These are phyloP conservation scores for Globisporangium paroecandrum DNA, from an alignment of 352 stramenopile genomes.

Conservation along the genomic window DNA sequence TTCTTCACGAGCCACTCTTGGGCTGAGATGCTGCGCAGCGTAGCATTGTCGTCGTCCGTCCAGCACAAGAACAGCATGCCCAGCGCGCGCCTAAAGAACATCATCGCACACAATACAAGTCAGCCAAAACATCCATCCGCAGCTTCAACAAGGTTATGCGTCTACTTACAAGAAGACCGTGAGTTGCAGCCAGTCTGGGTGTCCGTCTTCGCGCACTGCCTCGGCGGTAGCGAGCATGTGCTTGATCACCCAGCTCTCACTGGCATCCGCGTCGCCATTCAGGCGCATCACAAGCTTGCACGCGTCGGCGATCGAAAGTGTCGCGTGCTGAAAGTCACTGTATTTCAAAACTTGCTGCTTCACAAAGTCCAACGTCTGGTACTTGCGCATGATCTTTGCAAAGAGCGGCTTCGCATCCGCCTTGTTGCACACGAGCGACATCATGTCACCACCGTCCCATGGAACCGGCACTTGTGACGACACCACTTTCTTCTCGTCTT, in stretches of 20 bases:
- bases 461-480: constrained; percentile 48
- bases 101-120: not conserved
- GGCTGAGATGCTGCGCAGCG: constrained; percentile 63
- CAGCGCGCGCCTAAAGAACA: constrained; percentile 38
- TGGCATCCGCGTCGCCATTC: constrained; percentile 44
- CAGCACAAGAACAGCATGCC: constrained; percentile 77
- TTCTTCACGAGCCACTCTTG: constrained; percentile 66
- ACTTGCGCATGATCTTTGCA: constrained; percentile 71
- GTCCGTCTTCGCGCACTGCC: constrained; percentile 56
- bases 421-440: constrained; percentile 78
- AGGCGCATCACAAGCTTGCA: constrained; percentile 58
- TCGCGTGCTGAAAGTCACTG: constrained; percentile 43
- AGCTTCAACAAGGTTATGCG: not conserved
- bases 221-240: constrained; percentile 69
- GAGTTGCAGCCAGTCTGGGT: constrained; percentile 82
- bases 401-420: constrained; percentile 41
- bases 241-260: constrained; percentile 58
- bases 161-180: constrained; percentile 58
- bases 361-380: constrained; percentile 60
- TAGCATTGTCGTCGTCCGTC: constrained; percentile 63
- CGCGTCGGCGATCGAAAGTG: constrained; percentile 54
- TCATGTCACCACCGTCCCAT: constrained; percentile 71
- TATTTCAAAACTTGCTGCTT: constrained; percentile 44
- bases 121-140: not conserved
- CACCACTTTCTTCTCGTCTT: constrained; percentile 33